Evolutionary conservation across 805 yeast genomes (phyloP).

Genomic region (Saturnispora halmiae): DNA sequence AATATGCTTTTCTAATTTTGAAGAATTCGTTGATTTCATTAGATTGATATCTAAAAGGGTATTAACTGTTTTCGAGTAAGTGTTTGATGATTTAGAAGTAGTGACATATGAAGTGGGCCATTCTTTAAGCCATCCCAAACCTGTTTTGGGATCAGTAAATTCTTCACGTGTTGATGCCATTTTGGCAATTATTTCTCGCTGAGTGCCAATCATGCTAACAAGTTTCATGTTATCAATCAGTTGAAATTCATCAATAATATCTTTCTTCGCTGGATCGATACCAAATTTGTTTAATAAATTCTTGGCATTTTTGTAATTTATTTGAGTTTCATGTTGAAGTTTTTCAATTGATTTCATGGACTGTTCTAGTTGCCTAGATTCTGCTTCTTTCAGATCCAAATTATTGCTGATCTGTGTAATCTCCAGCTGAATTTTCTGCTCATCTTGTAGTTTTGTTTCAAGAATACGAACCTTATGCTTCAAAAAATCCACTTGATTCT

Average conservation of each 20-base stretch:
- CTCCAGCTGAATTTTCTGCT: constrained; percentile 9
- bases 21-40: neutral
- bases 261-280: neutral
- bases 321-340: neutral
- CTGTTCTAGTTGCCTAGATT: neutral
- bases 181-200: constrained; percentile 11
- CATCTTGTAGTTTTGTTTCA: constrained; percentile 26
- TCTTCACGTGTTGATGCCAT: neutral
- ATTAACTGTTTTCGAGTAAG: neutral
- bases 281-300: constrained; percentile 7
- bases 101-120: neutral
- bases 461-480: constrained; percentile 38
- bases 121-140: neutral
- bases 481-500: constrained; percentile 21
- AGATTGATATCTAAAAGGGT: neutral
- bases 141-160: neutral
- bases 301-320: neutral
- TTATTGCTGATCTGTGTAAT: constrained; percentile 3
- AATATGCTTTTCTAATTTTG: neutral
- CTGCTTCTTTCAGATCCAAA: neutral
- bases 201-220: constrained; percentile 9
- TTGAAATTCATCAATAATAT: constrained; percentile 7
- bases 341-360: neutral
- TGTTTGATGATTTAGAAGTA: neutral
- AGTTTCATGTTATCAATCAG: constrained; percentile 9